Evolutionary conservation across 2,329 filamentous ascomycete genomes (phyloP).

Genomic region (Aspergillus melleus): DNA sequence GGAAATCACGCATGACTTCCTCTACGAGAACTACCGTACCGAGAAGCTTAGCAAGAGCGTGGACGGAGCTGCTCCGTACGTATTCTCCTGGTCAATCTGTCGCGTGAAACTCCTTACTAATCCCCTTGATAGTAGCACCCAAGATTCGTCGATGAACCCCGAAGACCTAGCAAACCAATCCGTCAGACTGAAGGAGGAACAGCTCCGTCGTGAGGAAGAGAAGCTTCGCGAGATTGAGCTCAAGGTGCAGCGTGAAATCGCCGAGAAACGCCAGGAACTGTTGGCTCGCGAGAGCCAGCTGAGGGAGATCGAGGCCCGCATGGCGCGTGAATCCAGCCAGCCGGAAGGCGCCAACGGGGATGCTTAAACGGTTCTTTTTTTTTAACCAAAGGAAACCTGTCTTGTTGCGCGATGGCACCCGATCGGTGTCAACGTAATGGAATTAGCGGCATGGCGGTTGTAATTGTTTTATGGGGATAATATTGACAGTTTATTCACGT

Average conservation of each 20-base stretch:
- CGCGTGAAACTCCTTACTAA: constrained; percentile 13
- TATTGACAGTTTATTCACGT: constrained; percentile 43
- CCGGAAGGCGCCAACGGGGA: constrained; percentile 37
- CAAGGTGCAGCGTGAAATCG: constrained; percentile 99
- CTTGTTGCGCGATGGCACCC: constrained; percentile 31
- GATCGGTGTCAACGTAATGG: constrained; percentile 39
- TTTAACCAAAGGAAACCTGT: constrained; percentile 18
- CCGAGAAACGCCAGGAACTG: constrained; percentile 98
- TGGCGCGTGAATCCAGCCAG: constrained; percentile 73
- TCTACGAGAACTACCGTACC: constrained; percentile 99
- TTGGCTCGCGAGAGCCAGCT: constrained; percentile 96
- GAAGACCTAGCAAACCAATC: constrained; percentile 96
- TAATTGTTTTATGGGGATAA: constrained; percentile 39
- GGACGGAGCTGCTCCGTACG: constrained; percentile 83
- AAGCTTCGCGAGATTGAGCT: constrained; percentile 99
- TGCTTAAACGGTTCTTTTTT: constrained; percentile 32
- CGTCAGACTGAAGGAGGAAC: constrained; percentile 98
- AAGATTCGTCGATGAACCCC: constrained; percentile 91
- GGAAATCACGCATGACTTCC: constrained; percentile 99
- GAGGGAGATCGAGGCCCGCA: constrained; percentile 96
- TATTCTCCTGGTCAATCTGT: constrained; percentile 32
- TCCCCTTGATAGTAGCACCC: constrained; percentile 43
- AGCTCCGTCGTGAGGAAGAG: constrained; percentile 98
- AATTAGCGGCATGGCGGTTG: constrained; percentile 34
- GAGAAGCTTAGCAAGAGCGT: constrained; percentile 99